Base-by-base conservation (phyloP, 202 grass and related monocot genomes). In the Sporobolus alterniflorus region DNA sequence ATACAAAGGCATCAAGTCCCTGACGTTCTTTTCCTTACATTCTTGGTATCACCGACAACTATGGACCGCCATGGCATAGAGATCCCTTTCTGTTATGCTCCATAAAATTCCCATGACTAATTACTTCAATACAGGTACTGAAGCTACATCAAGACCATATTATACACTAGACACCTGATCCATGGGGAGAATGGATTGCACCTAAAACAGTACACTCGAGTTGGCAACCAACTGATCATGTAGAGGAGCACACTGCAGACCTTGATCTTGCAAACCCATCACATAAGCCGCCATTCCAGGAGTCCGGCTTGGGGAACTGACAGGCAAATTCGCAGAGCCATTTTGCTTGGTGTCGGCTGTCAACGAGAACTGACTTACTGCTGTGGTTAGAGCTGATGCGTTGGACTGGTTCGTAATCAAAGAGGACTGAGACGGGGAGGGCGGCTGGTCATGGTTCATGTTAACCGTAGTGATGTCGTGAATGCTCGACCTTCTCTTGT, bases 401-500 rank as follows among this genome's bases (percentile, higher is more conserved):
- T 79, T 89, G 43, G 88, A 71, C 57, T 91, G 88, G 64, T 66
- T 81, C 56, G 29, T 85, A 78, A 92, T 50, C 67, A 89, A 20
- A 34, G 88, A 91, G 60, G 88, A 87, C 21, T 90, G 87, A 9
- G 86, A 88, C 1, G 87, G 90, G 21, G 91, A 91, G 41, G 56
- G 85, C 21, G 89, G 85, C 29, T 26, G 74, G 28, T 84, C 90
- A 12, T 98, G 85, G 3, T 76, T 75, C 56, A 98, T 78, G 80
- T 93, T 89, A 57, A 85, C 89, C 3, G 76, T 95, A 21, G 95
- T 98, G 82, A 98, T 98, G 79, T 98, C 96, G 13, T 98, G 96
- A 54, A 98, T 98, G 84, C 96, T 98, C 4, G 96, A 93, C 73
- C 96, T 85, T 44, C 93, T 90, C 89, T 95, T 98, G 73, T 98